Percentiles rank a stretch among this genome's conserved stretches.
Conservation (phyloP, 148 eudicot species). For the Rhododendron ferrugineum region DNA sequence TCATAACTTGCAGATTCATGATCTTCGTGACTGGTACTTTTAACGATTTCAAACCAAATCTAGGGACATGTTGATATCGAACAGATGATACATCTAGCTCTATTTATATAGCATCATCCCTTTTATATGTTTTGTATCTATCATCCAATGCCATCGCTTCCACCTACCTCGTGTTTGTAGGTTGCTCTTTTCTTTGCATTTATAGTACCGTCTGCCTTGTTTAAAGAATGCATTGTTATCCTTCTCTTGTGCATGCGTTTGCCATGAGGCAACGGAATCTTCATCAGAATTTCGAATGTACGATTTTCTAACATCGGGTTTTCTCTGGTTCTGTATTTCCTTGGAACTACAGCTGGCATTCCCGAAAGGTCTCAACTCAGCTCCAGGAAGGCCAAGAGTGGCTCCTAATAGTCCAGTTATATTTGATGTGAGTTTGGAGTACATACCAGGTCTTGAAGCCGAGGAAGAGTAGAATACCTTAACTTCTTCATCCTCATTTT, state of each 20-base stretch:
- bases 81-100: not conserved
- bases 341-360: constrained; percentile 66
- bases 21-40: not conserved
- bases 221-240: not conserved
- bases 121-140: not conserved
- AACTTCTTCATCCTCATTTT: not conserved
- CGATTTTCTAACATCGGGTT: not conserved
- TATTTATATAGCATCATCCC: not conserved
- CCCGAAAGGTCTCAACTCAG: constrained; percentile 91
- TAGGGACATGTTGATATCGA: not conserved
- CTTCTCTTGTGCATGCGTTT: not conserved
- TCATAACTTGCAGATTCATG: not conserved
- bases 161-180: not conserved
- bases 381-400: constrained; percentile 99
- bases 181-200: not conserved
- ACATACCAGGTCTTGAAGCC: constrained; percentile 79
- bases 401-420: constrained; percentile 87
- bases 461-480: constrained; percentile 49
- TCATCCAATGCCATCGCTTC: not conserved
- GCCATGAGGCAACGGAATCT: not conserved
- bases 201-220: not conserved
- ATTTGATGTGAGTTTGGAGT: constrained; percentile 91
- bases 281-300: not conserved
- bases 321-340: constrained; percentile 5
- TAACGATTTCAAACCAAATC: not conserved